Conservation (phyloP, 495 filamentous ascomycete genomes). For the Filosporella fistucella region DNA sequence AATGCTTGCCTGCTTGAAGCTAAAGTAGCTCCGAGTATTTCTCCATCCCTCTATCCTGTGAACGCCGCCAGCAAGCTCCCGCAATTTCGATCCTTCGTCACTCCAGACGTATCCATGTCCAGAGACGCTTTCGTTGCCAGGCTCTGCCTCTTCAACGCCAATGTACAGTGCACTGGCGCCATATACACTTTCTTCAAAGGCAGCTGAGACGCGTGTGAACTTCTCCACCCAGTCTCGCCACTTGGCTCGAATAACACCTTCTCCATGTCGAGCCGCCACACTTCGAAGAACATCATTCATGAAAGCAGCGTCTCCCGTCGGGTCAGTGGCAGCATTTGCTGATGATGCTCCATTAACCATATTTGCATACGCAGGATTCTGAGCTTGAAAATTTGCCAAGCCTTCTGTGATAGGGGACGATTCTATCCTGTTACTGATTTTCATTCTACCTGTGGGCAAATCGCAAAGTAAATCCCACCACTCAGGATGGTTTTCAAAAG, state of each 20-base stretch:
- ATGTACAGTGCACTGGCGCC: conserved; percentile 88
- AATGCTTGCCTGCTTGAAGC: conserved; percentile 72
- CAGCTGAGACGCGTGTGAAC: conserved; percentile 87
- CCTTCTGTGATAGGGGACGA: conserved; percentile 74
- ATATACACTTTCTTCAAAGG: conserved; percentile 93
- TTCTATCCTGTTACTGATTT: conserved; percentile 83
- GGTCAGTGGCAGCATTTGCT: conserved; percentile 35
- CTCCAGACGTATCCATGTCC: conserved; percentile 96
- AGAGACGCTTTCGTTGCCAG: conserved; percentile 45
- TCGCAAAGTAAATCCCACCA: conserved; percentile 99
- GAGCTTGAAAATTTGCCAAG: conserved; percentile 78
- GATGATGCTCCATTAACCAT: conserved; percentile 37
- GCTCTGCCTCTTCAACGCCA: conserved; percentile 66
- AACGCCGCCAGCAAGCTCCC: conserved; percentile 84
- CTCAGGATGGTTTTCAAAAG: conserved; percentile 88
- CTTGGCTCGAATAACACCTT: conserved; percentile 83
- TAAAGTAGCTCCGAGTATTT: conserved; percentile 90
- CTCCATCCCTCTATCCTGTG: conserved; percentile 94
- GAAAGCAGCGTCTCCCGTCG: conserved; percentile 86
- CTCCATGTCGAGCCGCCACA: conserved; percentile 81
- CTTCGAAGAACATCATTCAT: conserved; percentile 81
- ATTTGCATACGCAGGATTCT: conserved; percentile 53
- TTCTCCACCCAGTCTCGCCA: conserved; percentile 87
- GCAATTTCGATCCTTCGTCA: conserved; percentile 72
- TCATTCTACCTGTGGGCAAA: conserved; percentile 85